Conservation (phyloP, 345 rosid species). For the Cardiospermum halicacabum region DNA sequence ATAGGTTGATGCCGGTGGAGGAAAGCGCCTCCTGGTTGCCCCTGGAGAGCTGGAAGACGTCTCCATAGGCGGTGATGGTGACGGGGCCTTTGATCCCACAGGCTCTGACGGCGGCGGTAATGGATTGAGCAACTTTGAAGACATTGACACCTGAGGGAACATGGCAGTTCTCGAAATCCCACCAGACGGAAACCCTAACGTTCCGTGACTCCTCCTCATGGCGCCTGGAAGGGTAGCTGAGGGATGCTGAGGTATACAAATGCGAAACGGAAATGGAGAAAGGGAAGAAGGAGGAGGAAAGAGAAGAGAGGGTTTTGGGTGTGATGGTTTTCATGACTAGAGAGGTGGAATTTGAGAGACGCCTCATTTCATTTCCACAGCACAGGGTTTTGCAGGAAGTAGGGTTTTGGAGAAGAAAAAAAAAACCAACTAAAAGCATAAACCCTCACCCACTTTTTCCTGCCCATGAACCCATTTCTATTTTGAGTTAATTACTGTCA, state of each 20-base stretch:
- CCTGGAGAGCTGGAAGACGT: conserved; percentile 59
- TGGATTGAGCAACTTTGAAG: conserved; percentile 43
- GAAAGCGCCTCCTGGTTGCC: conserved; percentile 70
- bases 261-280: conserved; percentile 21
- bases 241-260: conserved; percentile 29
- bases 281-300: conserved; percentile 21
- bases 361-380: background rate
- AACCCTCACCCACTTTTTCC: conserved; percentile 19
- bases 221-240: conserved; percentile 16
- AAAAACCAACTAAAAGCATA: background rate
- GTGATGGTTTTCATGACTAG: background rate
- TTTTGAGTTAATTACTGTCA: no score
- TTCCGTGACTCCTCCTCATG: conserved; percentile 43
- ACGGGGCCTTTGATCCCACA: conserved; percentile 80
- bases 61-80: conserved; percentile 79
- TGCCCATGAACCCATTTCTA: no score
- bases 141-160: conserved; percentile 58
- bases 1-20: conserved; percentile 60
- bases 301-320: conserved; percentile 1
- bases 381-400: background rate
- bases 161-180: conserved; percentile 92
- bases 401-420: conserved; percentile 10
- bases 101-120: conserved; percentile 59
- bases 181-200: conserved; percentile 82
- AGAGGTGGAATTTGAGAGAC: background rate